A percentile compares a stretch with the other conserved stretches of the same genome.
Evolutionary conservation across 352 stramenopile species (phyloP).

Genomic region (Globisporangium cystogenes): DNA sequence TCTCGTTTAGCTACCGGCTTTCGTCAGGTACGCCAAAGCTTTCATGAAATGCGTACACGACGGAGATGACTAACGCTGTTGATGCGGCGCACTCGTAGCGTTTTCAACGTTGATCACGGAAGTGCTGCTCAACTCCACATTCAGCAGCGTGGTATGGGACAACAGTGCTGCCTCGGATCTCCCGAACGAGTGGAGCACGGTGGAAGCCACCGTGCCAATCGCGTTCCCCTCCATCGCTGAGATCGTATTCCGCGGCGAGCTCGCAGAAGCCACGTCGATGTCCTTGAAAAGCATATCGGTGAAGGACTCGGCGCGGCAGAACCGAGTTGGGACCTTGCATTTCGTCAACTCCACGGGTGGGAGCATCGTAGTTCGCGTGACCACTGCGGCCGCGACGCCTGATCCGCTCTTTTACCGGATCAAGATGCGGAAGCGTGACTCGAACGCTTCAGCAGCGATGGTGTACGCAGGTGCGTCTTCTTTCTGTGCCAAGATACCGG

Average conservation of each 20-base stretch:
- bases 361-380: constrained; percentile 25
- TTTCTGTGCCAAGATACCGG: no score
- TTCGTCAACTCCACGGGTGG: constrained; percentile 33
- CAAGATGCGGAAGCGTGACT: constrained; percentile 15
- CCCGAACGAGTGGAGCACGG: constrained; percentile 27
- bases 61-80: neutral
- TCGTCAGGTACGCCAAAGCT: constrained; percentile 20
- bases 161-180: constrained; percentile 11
- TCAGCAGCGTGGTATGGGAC: constrained; percentile 24
- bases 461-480: constrained; percentile 29
- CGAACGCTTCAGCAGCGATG: constrained; percentile 4
- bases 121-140: constrained; percentile 24
- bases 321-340: constrained; percentile 14
- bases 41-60: neutral
- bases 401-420: constrained; percentile 27
- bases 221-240: constrained; percentile 15
- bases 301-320: constrained; percentile 9
- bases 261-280: constrained; percentile 20
- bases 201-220: constrained; percentile 14
- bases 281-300: constrained; percentile 32
- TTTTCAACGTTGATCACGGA: constrained; percentile 31
- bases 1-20: constrained; percentile 30
- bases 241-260: constrained; percentile 29
- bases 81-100: constrained; percentile 13
- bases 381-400: neutral